A percentile compares a stretch with the other conserved stretches of the same genome.
Conservation (phyloP, 768 basidiomycete genomes). For the Pilatotrama ljubarskyi region DNA sequence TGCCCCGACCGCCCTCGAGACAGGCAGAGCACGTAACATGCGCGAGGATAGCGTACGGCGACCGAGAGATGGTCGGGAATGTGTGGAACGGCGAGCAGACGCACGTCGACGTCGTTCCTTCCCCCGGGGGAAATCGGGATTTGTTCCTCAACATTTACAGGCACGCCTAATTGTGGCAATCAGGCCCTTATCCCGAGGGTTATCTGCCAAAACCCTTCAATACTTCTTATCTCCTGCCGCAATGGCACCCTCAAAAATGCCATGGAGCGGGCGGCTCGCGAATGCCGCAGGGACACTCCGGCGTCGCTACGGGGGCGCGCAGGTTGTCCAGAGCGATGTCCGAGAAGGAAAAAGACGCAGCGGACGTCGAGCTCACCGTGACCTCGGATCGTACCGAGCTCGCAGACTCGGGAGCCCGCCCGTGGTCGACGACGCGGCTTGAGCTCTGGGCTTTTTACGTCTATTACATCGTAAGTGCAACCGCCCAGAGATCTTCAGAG, state of each 20-base stretch:
- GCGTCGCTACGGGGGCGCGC: background rate
- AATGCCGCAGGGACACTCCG: background rate
- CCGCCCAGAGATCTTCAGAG: background rate
- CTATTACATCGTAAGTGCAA: slow-evolving; percentile 30
- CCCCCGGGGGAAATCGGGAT: slow-evolving; percentile 21
- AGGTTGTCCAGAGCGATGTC: slow-evolving; percentile 19
- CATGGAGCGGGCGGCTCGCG: slow-evolving; percentile 6
- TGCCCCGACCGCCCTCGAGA: slow-evolving; percentile 50
- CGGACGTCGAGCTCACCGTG: slow-evolving; percentile 8
- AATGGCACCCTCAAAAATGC: background rate
- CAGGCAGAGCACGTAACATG: slow-evolving; percentile 58
- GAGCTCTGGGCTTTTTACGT: slow-evolving; percentile 40
- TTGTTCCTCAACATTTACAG: slow-evolving; percentile 5
- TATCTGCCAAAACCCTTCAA: slow-evolving; percentile 1
- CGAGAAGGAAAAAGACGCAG: slow-evolving; percentile 13
- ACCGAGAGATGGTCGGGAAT: slow-evolving; percentile 24
- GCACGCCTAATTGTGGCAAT: background rate
- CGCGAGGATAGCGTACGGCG: slow-evolving; percentile 21
- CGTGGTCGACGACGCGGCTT: slow-evolving; percentile 42
- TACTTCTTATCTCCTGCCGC: background rate
- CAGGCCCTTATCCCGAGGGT: background rate
- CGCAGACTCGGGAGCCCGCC: background rate
- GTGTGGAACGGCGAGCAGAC: slow-evolving; percentile 20
- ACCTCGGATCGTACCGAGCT: background rate
- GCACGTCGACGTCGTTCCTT: slow-evolving; percentile 8